phyloP scores from a whole-genome alignment of 2,329 filamentous ascomycete species.

The Hypomyces perniciosus region DNA sequence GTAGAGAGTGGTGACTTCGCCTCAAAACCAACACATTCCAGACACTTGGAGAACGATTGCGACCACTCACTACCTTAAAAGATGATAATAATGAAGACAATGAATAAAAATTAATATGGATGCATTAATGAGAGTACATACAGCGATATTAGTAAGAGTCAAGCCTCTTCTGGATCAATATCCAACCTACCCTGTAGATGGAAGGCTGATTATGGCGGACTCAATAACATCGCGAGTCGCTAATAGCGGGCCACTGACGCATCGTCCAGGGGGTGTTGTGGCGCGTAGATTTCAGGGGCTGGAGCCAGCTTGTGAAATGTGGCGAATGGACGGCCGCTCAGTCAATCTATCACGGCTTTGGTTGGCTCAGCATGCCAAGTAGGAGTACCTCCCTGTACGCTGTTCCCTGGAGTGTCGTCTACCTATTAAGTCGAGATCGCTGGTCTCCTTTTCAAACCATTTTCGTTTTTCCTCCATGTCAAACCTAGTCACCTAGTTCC shows the following conservation, averaged over 20 bases:
- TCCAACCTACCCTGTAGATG: slow-evolving; percentile 2
- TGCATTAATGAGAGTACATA: too few relatives aligned
- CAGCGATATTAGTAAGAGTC: too few relatives aligned
- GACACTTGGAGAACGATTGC: too few relatives aligned
- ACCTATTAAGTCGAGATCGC: slow-evolving; percentile 2
- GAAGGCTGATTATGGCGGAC: too few relatives aligned
- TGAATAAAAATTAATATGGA: too few relatives aligned
- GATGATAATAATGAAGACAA: too few relatives aligned
- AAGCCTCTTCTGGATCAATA: neutral
- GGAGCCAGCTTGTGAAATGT: slow-evolving; percentile 1
- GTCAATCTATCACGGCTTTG: slow-evolving; percentile 2
- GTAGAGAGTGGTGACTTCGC: neutral
- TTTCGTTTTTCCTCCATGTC: neutral
- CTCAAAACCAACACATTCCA: too few relatives aligned
- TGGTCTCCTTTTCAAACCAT: slow-evolving; percentile 9
- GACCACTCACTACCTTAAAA: too few relatives aligned
- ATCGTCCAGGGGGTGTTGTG: slow-evolving; percentile 7
- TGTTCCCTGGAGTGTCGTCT: too few relatives aligned
- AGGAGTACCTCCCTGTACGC: too few relatives aligned
- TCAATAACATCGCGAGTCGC: neutral
- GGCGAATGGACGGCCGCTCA: slow-evolving; percentile 3
- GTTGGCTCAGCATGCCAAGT: neutral
- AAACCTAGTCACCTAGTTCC: too few relatives aligned
- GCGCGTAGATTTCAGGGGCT: slow-evolving; percentile 8
- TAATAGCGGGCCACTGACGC: slow-evolving; percentile 6